Percentiles rank a stretch among this genome's conserved stretches.
phyloP scores from a whole-genome alignment of 495 filamentous ascomycete genomes.

The Penicillium macrosclerotiorum region DNA sequence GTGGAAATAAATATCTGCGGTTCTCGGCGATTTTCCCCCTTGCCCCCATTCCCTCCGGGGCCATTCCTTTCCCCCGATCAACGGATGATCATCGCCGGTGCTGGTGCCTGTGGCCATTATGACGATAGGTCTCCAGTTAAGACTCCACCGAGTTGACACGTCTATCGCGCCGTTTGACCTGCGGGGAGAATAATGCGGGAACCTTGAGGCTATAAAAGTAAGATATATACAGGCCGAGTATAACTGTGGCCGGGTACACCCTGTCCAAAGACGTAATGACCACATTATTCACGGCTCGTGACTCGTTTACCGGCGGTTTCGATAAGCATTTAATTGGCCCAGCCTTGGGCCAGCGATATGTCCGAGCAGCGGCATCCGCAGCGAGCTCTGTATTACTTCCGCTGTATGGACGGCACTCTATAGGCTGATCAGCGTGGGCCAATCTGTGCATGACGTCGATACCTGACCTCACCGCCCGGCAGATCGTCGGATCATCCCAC shows the following conservation, averaged over 20 bases:
- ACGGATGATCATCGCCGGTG: slow-evolving; percentile 15
- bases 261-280: too few relatives aligned
- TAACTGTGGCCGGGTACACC: too few relatives aligned
- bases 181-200: too few relatives aligned
- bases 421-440: background rate
- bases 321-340: too few relatives aligned
- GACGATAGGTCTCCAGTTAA: slow-evolving; percentile 17
- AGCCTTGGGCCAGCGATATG: too few relatives aligned
- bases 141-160: slow-evolving; percentile 8
- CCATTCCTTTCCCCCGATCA: background rate
- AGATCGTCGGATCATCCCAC: slow-evolving; percentile 11
- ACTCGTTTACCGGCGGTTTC: background rate
- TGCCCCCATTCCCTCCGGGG: background rate
- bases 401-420: too few relatives aligned
- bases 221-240: too few relatives aligned
- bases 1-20: slow-evolving; percentile 1
- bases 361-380: too few relatives aligned
- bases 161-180: too few relatives aligned
- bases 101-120: slow-evolving; percentile 16
- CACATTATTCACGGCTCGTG: too few relatives aligned
- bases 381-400: too few relatives aligned
- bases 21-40: slow-evolving; percentile 2
- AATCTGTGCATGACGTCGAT: slow-evolving; percentile 15
- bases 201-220: too few relatives aligned
- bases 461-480: slow-evolving; percentile 12